Evolutionary conservation across 2,329 filamentous ascomycete species (phyloP).

Genomic region (Botrytis galanthina): DNA sequence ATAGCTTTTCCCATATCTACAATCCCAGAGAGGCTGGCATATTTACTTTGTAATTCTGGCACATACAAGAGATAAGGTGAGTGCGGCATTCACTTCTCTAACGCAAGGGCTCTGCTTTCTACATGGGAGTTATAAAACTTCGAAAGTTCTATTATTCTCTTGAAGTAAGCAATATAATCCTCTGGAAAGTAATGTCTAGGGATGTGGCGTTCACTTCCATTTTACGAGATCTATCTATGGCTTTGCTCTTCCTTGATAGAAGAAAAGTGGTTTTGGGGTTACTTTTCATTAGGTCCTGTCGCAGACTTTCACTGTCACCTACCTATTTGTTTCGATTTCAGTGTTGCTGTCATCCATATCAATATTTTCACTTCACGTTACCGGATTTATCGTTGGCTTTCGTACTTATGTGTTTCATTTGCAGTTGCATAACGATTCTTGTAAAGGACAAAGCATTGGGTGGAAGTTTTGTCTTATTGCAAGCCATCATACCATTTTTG

Average conservation of each 20-base stretch:
- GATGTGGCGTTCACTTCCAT: background rate
- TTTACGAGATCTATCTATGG: too few relatives aligned
- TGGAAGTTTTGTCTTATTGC: background rate
- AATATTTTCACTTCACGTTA: too few relatives aligned
- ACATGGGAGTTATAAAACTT: background rate
- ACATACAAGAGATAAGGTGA: too few relatives aligned
- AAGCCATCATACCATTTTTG: too few relatives aligned
- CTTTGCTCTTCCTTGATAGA: background rate
- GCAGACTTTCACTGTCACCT: rapidly evolving
- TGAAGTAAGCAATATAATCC: background rate
- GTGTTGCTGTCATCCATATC: background rate
- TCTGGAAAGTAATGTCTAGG: background rate
- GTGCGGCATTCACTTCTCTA: background rate
- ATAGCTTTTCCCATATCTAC: background rate
- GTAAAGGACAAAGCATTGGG: background rate
- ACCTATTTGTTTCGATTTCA: too few relatives aligned
- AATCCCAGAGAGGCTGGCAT: too few relatives aligned
- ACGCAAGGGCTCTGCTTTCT: background rate
- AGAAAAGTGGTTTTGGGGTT: too few relatives aligned
- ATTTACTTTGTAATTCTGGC: too few relatives aligned
- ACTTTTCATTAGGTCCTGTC: background rate
- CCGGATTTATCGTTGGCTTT: background rate
- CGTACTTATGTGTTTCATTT: background rate
- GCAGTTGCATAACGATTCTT: background rate
- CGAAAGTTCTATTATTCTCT: background rate